Conservation (phyloP, 257 asterid genomes). For the Fraxinus excelsior region DNA sequence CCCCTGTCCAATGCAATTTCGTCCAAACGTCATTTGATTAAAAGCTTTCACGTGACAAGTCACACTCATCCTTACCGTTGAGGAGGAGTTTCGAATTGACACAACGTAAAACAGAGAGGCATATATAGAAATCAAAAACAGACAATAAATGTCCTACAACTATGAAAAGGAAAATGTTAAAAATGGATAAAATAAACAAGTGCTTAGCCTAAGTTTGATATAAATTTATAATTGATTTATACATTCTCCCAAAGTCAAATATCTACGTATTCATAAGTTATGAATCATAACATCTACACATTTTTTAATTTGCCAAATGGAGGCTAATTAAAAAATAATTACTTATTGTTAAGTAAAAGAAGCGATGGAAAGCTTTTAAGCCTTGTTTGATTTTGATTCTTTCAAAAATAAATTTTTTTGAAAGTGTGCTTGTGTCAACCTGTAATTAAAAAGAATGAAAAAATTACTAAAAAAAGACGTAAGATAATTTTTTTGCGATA, state of each 20-base stretch:
- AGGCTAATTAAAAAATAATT: neutral
- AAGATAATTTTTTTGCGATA: too few relatives aligned
- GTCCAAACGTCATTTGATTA: constrained; percentile 12
- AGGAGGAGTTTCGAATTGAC: constrained; percentile 8
- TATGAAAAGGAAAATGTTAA: neutral
- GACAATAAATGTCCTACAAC: constrained; percentile 9
- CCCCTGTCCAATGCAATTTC: neutral
- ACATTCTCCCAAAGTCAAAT: too few relatives aligned
- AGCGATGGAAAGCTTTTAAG: neutral
- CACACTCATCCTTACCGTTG: constrained; percentile 48
- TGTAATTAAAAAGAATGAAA: too few relatives aligned
- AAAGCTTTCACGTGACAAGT: constrained; percentile 48
- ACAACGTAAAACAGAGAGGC: neutral
- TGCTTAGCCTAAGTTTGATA: too few relatives aligned
- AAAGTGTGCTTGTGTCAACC: too few relatives aligned
- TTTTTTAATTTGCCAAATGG: too few relatives aligned
- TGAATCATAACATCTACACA: too few relatives aligned
- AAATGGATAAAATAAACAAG: too few relatives aligned
- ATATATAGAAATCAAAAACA: constrained; percentile 15
- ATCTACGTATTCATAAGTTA: too few relatives aligned
- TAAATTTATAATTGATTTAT: too few relatives aligned
- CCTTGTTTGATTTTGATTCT: too few relatives aligned
- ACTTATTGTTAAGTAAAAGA: neutral
- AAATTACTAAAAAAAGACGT: neutral
- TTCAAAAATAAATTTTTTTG: too few relatives aligned